Percentiles rank a stretch among this genome's conserved stretches.
Evolutionary conservation across 345 rosid genomes (phyloP).

Genomic region (Corymbia maculata): DNA sequence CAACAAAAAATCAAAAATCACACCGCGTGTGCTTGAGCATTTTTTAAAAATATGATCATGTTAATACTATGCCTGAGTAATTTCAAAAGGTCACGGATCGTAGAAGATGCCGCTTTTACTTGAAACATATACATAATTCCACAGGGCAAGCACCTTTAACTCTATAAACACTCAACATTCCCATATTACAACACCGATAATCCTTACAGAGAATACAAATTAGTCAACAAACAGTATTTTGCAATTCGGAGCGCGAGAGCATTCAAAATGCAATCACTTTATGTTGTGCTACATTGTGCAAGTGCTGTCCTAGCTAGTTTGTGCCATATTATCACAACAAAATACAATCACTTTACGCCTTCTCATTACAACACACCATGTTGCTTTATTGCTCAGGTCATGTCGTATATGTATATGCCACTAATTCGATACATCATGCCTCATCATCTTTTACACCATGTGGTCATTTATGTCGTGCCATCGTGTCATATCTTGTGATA

Average conservation of each 20-base stretch:
- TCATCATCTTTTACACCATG: neutral
- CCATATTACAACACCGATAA: too few species aligned
- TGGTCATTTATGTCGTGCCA: fast-evolving
- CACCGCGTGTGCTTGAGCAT: neutral
- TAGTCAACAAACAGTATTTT: neutral
- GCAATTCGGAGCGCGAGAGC: too few species aligned
- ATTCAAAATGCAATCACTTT: neutral
- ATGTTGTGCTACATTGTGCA: too few species aligned
- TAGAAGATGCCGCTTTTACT: too few species aligned
- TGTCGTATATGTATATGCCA: fast-evolving
- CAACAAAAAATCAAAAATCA: too few species aligned
- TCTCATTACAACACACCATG: neutral
- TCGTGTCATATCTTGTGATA: neutral
- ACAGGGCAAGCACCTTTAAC: too few species aligned
- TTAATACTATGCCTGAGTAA: neutral
- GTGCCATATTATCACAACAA: neutral
- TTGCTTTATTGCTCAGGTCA: neutral
- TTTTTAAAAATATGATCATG: neutral
- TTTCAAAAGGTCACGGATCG: too few species aligned
- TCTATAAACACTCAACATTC: too few species aligned
- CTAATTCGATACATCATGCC: neutral
- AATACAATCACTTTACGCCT: fast-evolving
- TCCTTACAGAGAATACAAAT: neutral
- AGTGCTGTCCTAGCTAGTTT: neutral
- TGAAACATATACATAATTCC: too few species aligned